Conservation (phyloP, 2,329 filamentous ascomycete genomes). For the Exophiala mesophila region DNA sequence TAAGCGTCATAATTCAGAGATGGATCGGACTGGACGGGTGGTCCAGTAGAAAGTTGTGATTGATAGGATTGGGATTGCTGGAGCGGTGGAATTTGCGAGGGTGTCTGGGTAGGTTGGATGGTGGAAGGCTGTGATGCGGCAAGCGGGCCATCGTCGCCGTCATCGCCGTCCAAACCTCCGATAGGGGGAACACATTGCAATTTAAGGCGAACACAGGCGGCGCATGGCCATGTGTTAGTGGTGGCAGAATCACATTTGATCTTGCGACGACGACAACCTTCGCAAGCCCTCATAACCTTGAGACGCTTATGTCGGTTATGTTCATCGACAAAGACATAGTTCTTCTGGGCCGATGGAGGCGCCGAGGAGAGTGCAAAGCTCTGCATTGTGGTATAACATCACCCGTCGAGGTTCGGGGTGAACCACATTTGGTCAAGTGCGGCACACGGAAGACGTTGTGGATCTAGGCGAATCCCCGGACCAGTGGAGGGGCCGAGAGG, state of each 20-base stretch:
- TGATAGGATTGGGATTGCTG: slow-evolving; percentile 18
- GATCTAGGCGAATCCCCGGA: slow-evolving; percentile 17
- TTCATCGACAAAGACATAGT: slow-evolving; percentile 98
- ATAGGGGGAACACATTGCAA: slow-evolving; percentile 88
- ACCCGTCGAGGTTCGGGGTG: slow-evolving; percentile 5
- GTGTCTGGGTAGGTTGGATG: neutral
- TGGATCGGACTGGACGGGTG: slow-evolving; percentile 10
- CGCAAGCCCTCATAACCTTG: slow-evolving; percentile 97
- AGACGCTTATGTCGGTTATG: slow-evolving; percentile 96
- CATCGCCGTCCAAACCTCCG: slow-evolving; percentile 64
- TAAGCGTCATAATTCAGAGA: slow-evolving; percentile 17
- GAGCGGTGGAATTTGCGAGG: slow-evolving; percentile 4
- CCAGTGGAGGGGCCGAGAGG: slow-evolving; percentile 1
- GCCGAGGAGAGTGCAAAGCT: slow-evolving; percentile 19
- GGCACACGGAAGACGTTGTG: slow-evolving; percentile 12
- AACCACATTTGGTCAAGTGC: slow-evolving; percentile 24
- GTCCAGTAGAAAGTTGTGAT: slow-evolving; percentile 7
- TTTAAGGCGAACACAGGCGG: slow-evolving; percentile 86
- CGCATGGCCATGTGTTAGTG: slow-evolving; percentile 96
- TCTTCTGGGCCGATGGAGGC: slow-evolving; percentile 34
- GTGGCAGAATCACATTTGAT: slow-evolving; percentile 98
- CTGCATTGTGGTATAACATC: slow-evolving; percentile 25
- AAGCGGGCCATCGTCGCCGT: slow-evolving; percentile 14
- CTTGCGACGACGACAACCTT: slow-evolving; percentile 89
- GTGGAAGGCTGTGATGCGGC: neutral